Conservation (phyloP, 345 rosid species). For the Rhodamnia rubescens region DNA sequence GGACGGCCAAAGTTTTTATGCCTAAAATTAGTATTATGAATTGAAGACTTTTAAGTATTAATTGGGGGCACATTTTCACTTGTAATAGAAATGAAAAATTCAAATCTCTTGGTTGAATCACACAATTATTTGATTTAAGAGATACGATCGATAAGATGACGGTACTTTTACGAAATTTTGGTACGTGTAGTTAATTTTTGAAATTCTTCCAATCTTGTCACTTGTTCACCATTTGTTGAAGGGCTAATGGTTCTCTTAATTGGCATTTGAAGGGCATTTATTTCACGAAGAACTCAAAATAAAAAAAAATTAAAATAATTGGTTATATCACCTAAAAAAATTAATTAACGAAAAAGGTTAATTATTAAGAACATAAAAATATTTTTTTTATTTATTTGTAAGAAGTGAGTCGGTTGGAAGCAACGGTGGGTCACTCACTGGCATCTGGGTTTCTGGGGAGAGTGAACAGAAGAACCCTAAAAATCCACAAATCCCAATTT, state of each 20-base stretch:
- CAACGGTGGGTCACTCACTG: neutral
- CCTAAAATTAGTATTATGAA: neutral
- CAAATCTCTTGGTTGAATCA: no score
- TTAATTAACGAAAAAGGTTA: no score
- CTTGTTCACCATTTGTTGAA: neutral
- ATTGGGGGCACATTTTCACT: neutral
- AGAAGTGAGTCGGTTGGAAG: neutral
- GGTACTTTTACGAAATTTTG: no score
- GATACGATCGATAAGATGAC: no score
- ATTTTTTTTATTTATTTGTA: no score
- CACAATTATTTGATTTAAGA: neutral
- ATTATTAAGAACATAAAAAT: no score
- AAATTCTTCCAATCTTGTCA: neutral
- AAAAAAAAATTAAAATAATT: no score
- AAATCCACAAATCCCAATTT: neutral
- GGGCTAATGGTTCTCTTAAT: neutral
- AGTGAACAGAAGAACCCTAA: neutral
- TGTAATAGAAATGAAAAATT: neutral
- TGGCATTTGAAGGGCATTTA: no score
- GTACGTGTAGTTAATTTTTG: neutral
- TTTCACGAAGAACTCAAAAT: no score
- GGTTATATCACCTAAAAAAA: no score
- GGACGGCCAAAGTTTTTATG: neutral
- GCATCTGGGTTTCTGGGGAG: neutral
- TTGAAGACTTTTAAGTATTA: neutral